These are phyloP conservation scores for Piloderma croceum DNA, from an alignment of 768 basidiomycete species.

Conservation along the genomic window DNA sequence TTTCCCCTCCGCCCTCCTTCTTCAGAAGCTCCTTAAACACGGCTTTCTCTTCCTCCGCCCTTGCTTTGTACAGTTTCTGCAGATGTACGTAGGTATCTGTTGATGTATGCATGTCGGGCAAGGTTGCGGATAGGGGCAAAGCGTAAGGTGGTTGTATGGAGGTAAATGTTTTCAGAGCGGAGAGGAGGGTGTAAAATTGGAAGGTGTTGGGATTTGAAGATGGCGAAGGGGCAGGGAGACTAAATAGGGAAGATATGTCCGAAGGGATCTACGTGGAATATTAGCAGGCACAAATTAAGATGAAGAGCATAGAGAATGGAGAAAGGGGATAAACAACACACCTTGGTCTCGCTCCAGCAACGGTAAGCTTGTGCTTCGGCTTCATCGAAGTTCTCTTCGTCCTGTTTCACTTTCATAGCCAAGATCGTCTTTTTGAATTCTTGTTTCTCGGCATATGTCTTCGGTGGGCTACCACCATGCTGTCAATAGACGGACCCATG, in stretches of 20 bases:
- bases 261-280: constrained; percentile 73
- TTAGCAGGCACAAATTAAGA: neutral
- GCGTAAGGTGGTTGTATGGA: constrained; percentile 48
- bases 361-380: constrained; percentile 85
- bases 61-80: constrained; percentile 77
- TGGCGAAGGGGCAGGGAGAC: constrained; percentile 46
- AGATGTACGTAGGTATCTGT: constrained; percentile 78
- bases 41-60: constrained; percentile 65
- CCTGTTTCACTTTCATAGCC: constrained; percentile 63
- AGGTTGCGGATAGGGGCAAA: constrained; percentile 77
- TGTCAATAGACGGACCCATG: constrained; percentile 28
- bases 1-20: constrained; percentile 27
- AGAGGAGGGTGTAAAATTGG: constrained; percentile 75
- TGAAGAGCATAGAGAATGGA: constrained; percentile 1
- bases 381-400: constrained; percentile 98
- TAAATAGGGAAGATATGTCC: constrained; percentile 60
- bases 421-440: constrained; percentile 68
- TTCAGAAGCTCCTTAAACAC: constrained; percentile 40
- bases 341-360: constrained; percentile 57
- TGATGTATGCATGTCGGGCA: constrained; percentile 96
- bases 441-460: constrained; percentile 57
- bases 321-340: constrained; percentile 15
- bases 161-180: constrained; percentile 63
- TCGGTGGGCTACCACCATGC: constrained; percentile 62
- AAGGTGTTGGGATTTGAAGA: constrained; percentile 37